These are phyloP conservation scores for Catenaria anguillulae DNA, from an alignment of 371 early-diverging fungal genomes.

Conservation along the genomic window DNA sequence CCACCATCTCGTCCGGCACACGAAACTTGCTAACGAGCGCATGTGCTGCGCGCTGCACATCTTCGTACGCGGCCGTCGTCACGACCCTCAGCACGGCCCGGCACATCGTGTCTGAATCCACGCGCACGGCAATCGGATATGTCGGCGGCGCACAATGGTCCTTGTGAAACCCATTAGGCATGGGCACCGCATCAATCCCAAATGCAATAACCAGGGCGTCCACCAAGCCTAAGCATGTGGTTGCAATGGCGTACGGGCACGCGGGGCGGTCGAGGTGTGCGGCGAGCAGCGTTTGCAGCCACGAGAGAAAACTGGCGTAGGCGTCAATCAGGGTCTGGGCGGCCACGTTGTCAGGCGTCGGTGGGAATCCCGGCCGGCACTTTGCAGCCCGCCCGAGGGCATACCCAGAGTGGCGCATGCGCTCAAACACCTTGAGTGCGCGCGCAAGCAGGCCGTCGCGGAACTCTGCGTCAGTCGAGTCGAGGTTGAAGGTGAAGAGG, in stretches of 20 bases:
- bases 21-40: not conserved
- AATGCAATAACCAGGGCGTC: not conserved
- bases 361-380: too few relatives aligned
- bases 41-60: not conserved
- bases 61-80: not conserved
- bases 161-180: not conserved
- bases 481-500: not conserved
- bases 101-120: not conserved
- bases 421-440: not conserved
- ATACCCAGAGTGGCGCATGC: constrained; percentile 1
- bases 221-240: not conserved
- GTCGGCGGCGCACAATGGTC: not conserved
- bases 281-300: not conserved
- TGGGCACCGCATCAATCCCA: not conserved
- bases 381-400: not conserved
- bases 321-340: too few relatives aligned
- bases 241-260: not conserved
- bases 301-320: not conserved
- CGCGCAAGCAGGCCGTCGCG: not conserved
- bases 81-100: not conserved
- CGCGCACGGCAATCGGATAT: not conserved
- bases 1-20: not conserved
- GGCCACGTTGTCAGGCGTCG: too few relatives aligned
- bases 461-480: not conserved
- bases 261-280: not conserved